Conservation (phyloP, 208 protist species). For the Leishmania lainsoni region DNA sequence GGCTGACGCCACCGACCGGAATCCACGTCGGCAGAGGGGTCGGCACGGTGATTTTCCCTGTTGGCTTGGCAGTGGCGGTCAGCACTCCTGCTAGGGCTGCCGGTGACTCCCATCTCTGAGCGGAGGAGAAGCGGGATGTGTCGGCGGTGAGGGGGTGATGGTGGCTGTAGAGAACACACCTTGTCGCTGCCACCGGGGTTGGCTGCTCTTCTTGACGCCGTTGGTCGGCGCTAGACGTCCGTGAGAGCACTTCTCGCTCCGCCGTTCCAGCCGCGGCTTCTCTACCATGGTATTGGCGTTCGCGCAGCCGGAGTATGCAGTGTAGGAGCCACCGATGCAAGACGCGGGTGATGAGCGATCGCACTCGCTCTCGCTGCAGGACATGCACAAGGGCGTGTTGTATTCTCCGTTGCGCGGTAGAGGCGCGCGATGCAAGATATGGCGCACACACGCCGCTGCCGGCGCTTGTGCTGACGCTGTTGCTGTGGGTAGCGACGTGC, state of each 20-base stretch:
- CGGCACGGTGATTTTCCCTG: not conserved
- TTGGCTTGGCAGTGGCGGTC: not conserved
- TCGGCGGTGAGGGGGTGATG: not conserved
- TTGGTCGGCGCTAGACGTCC: not conserved
- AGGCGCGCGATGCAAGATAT: not conserved
- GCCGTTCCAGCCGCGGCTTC: not conserved
- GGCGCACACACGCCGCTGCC: not conserved
- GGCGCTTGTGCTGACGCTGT: not conserved
- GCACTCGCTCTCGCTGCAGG: conserved; percentile 15
- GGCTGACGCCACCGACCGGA: not conserved
- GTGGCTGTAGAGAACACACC: not conserved
- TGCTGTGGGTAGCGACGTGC: not conserved
- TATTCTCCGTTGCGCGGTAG: not conserved
- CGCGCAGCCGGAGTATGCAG: not conserved
- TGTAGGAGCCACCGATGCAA: not conserved
- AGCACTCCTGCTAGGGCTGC: not conserved
- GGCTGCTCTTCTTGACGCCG: not conserved
- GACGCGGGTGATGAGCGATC: conserved; percentile 2
- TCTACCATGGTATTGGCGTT: not conserved
- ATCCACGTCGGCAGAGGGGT: not conserved
- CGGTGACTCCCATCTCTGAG: not conserved
- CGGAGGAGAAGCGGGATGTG: not conserved
- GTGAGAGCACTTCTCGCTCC: not conserved
- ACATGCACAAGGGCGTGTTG: conserved; percentile 2
- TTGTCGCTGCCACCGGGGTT: no score